These are phyloP conservation scores for Dacryopinax spathularia DNA, from an alignment of 768 basidiomycete species.

Conservation along the genomic window DNA sequence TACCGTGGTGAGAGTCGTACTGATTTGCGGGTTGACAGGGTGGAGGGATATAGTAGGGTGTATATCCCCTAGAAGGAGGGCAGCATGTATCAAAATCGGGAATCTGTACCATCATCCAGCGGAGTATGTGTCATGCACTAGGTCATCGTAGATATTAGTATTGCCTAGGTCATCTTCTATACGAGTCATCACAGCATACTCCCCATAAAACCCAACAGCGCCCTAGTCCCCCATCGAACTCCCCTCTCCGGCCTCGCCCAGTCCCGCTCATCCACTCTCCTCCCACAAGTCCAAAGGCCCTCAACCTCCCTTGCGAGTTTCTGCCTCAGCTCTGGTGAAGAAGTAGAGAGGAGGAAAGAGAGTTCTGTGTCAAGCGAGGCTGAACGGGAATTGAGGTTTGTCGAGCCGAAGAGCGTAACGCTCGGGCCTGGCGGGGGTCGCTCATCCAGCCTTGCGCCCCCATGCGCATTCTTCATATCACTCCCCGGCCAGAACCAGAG, in stretches of 20 bases:
- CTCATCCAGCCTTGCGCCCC: slow-evolving; percentile 25
- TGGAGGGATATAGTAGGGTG: background rate
- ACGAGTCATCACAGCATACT: slow-evolving; percentile 64
- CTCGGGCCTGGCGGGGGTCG: slow-evolving; percentile 30
- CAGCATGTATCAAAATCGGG: too few relatives aligned
- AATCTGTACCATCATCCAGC: too few relatives aligned
- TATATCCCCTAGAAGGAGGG: background rate
- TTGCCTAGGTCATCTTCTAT: too few relatives aligned
- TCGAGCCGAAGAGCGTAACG: slow-evolving; percentile 82
- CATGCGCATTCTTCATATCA: background rate
- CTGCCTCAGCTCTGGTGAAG: slow-evolving; percentile 30
- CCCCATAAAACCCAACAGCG: slow-evolving; percentile 47
- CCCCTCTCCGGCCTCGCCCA: slow-evolving; percentile 49
- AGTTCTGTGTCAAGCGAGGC: slow-evolving; percentile 83
- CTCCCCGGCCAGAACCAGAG: background rate
- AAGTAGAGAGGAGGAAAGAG: slow-evolving; percentile 69
- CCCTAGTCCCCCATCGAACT: slow-evolving; percentile 50
- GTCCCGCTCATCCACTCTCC: slow-evolving; percentile 29
- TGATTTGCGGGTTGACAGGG: background rate
- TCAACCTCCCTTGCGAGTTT: slow-evolving; percentile 23
- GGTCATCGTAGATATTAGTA: too few relatives aligned
- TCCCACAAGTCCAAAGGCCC: slow-evolving; percentile 18
- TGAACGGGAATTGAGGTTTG: slow-evolving; percentile 85
- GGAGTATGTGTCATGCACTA: too few relatives aligned
- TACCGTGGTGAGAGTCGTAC: background rate